Conservation (phyloP, 2,329 filamentous ascomycete genomes). For the Malbranchea cinnamomea region DNA sequence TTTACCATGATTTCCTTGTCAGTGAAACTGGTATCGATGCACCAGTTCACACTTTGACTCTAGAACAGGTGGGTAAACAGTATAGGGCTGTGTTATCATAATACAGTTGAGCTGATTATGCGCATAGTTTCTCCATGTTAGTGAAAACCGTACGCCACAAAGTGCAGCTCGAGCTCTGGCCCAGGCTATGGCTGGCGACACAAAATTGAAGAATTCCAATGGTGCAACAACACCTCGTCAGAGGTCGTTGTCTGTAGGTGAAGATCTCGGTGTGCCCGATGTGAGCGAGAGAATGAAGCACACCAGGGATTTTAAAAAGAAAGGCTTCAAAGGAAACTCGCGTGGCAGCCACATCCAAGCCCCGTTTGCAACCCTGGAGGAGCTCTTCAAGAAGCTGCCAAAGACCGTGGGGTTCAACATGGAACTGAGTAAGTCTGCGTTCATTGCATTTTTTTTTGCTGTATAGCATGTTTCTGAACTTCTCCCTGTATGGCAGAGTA, state of each 20-base stretch:
- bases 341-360: conserved; percentile 91
- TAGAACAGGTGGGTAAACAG: conserved; percentile 59
- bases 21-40: conserved; percentile 96
- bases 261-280: conserved; percentile 35
- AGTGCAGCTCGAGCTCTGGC: conserved; percentile 5
- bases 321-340: conserved; percentile 91
- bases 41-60: conserved; percentile 82
- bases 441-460: background rate
- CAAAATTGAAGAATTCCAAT: conserved; percentile 21
- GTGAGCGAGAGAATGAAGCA: conserved; percentile 86
- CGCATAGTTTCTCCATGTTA: conserved; percentile 65
- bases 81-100: too few species aligned
- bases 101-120: background rate
- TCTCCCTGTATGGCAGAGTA: conserved; percentile 45
- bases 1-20: conserved; percentile 96
- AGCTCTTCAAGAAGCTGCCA: conserved; percentile 76
- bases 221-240: conserved; percentile 18
- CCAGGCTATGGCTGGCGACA: conserved; percentile 1
- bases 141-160: conserved; percentile 36
- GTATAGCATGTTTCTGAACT: conserved; percentile 1
- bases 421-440: conserved; percentile 54
- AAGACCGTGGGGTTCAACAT: conserved; percentile 88
- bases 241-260: conserved; percentile 47
- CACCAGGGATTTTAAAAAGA: conserved; percentile 83
- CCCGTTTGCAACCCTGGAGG: conserved; percentile 86